Evolutionary conservation across 805 yeast species (phyloP).

Genomic region (Grigorovia humatica): DNA sequence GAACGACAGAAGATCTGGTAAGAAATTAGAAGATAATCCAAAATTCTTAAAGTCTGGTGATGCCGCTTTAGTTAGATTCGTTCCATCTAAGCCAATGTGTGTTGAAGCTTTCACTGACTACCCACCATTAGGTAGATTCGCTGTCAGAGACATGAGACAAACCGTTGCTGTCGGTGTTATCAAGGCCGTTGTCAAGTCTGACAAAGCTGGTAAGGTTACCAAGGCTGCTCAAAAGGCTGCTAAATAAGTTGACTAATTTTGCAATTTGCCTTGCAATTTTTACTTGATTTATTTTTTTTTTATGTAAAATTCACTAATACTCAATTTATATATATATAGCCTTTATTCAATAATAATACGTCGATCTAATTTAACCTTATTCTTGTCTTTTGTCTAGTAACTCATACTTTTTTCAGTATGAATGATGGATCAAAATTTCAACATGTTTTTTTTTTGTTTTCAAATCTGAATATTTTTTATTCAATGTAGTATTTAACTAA

Average conservation of each 20-base stretch:
- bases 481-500: no score
- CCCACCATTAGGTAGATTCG: constrained; percentile 96
- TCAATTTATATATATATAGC: not conserved
- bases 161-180: constrained; percentile 99
- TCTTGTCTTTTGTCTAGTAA: not conserved
- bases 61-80: constrained; percentile 86
- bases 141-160: constrained; percentile 99
- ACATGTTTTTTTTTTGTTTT: no score
- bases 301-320: not conserved
- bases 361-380: no score
- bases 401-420: no score
- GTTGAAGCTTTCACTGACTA: constrained; percentile 90
- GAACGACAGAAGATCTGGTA: constrained; percentile 91
- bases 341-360: not conserved
- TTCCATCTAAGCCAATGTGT: constrained; percentile 86
- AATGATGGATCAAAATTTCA: no score
- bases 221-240: not conserved
- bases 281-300: not conserved
- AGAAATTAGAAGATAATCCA: constrained; percentile 80
- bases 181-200: constrained; percentile 86
- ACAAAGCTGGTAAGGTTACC: constrained; percentile 68
- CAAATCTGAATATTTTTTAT: no score
- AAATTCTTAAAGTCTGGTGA: constrained; percentile 94
- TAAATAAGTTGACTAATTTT: constrained; percentile 13
- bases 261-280: not conserved